phyloP scores from a whole-genome alignment of 1,139 yeast species.

The Magnusiomyces ingens region DNA sequence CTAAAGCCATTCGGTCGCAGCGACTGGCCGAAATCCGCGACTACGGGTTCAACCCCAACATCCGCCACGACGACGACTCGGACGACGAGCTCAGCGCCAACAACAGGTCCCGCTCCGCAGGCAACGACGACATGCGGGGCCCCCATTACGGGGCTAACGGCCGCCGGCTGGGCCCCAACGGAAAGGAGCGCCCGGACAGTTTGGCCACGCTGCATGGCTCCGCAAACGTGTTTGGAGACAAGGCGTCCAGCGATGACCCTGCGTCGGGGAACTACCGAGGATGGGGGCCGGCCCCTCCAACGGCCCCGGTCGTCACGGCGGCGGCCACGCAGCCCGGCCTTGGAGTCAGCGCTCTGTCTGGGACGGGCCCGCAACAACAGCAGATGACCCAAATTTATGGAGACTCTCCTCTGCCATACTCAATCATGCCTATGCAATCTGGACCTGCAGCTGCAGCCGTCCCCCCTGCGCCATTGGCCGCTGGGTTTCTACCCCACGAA shows the following conservation, averaged over 20 bases:
- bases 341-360: slow-evolving; percentile 2
- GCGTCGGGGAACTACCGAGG: slow-evolving; percentile 13
- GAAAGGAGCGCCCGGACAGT: slow-evolving; percentile 5
- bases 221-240: background rate
- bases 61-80: background rate
- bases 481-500: background rate
- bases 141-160: background rate
- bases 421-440: too few species aligned
- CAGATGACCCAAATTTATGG: background rate
- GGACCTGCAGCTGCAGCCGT: background rate
- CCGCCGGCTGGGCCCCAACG: slow-evolving; percentile 1
- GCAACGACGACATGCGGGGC: slow-evolving; percentile 3
- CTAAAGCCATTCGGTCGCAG: slow-evolving; percentile 12
- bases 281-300: slow-evolving; percentile 17
- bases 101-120: background rate
- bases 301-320: slow-evolving; percentile 5
- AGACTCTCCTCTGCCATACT: too few species aligned
- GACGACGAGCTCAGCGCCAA: background rate
- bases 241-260: slow-evolving; percentile 4
- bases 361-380: slow-evolving; percentile 4
- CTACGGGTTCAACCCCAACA: slow-evolving; percentile 14
- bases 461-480: background rate
- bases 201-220: background rate
- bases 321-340: slow-evolving; percentile 4
- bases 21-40: slow-evolving; percentile 17